Evolutionary conservation across 2,329 filamentous ascomycete species (phyloP).

Genomic region (Blastomyces percursus): DNA sequence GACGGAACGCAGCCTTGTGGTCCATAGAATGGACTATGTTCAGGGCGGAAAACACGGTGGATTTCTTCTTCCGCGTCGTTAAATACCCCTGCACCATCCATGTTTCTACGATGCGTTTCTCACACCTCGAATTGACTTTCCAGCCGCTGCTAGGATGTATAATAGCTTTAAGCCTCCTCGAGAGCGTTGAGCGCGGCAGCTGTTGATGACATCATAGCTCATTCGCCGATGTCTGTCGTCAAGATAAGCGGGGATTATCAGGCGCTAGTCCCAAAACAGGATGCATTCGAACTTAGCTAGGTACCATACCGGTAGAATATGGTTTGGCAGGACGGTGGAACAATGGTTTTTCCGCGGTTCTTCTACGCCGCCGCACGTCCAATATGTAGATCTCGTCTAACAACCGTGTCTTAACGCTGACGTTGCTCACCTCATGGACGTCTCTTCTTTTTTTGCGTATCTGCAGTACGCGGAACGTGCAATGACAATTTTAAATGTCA

Average conservation of each 20-base stretch:
- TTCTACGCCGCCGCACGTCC: too few relatives aligned
- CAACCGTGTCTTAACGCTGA: too few relatives aligned
- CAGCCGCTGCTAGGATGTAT: neutral
- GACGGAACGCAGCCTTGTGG: neutral
- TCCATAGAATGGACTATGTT: neutral
- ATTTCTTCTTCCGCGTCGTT: constrained; percentile 2
- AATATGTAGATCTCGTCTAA: too few relatives aligned
- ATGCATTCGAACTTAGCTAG: neutral
- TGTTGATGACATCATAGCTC: neutral
- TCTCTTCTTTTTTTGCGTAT: too few relatives aligned
- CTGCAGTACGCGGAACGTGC: too few relatives aligned
- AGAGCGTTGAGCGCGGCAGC: neutral
- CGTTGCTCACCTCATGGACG: too few relatives aligned
- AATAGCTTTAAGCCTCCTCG: neutral
- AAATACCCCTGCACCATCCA: neutral
- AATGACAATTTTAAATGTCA: too few relatives aligned
- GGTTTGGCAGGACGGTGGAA: too few relatives aligned
- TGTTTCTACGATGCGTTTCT: neutral
- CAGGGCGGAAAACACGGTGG: neutral
- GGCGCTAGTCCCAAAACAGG: neutral
- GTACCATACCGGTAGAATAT: too few relatives aligned
- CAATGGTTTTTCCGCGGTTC: too few relatives aligned
- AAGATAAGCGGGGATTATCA: neutral
- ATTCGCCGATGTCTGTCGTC: neutral
- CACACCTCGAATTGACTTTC: neutral